These are phyloP conservation scores for Haematococcus lacustris DNA, from an alignment of 139 green algal genomes.

Conservation along the genomic window DNA sequence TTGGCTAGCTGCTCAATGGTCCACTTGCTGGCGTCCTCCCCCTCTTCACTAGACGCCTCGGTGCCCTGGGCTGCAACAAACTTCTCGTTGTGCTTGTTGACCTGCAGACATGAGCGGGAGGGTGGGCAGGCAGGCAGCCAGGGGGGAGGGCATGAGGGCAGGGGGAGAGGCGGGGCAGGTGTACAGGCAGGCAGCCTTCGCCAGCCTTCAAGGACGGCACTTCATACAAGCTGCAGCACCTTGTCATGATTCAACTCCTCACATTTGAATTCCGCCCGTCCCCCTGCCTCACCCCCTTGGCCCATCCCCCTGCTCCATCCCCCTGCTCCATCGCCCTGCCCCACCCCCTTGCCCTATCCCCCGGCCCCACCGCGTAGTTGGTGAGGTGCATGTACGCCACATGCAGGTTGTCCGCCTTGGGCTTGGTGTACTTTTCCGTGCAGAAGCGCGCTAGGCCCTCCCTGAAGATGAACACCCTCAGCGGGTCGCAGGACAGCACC, in stretches of 20 bases:
- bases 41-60: not conserved
- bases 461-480: constrained; percentile 38
- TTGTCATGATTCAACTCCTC: no score
- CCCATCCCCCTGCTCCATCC: no score
- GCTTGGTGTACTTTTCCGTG: constrained; percentile 38
- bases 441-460: constrained; percentile 33
- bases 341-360: no score
- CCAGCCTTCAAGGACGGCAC: no score
- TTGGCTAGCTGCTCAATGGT: constrained; percentile 39
- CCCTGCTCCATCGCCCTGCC: no score
- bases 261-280: no score
- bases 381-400: constrained; percentile 57
- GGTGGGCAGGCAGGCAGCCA: no score
- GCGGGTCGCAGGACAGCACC: constrained; percentile 33
- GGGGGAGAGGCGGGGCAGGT: no score
- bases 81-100: constrained; percentile 52
- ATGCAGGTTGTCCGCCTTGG: constrained; percentile 53
- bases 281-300: no score
- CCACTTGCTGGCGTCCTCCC: constrained; percentile 53
- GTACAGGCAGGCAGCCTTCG: no score
- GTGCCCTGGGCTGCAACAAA: constrained; percentile 21
- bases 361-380: constrained; percentile 51
- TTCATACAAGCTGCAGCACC: no score
- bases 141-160: not conserved
- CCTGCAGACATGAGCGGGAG: no score